Conservation (phyloP, 331 rosid species). For the Quercus phellos region DNA sequence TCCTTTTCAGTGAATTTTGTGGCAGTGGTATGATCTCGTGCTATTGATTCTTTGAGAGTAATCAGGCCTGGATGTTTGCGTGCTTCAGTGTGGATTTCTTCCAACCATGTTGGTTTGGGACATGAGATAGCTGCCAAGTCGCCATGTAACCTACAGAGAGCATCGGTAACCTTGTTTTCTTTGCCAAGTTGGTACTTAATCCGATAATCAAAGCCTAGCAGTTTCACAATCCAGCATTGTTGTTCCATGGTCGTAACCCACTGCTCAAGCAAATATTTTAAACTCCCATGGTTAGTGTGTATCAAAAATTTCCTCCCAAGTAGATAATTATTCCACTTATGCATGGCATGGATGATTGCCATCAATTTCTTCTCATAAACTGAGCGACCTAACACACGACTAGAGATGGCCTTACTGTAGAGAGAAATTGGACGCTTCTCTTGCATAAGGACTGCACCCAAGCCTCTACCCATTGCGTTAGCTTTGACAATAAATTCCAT, state of each 20-base stretch:
- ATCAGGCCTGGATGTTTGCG: background rate
- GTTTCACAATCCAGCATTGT: background rate
- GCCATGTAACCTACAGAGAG: background rate
- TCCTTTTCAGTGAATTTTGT: too few relatives aligned
- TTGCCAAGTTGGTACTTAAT: background rate
- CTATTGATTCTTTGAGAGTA: background rate
- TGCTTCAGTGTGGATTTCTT: background rate
- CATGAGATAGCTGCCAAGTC: too few relatives aligned
- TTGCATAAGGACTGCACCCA: too few relatives aligned
- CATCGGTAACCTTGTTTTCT: background rate
- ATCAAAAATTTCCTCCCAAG: background rate
- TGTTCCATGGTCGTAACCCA: background rate
- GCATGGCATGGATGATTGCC: background rate
- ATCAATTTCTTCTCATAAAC: background rate
- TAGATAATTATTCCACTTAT: background rate
- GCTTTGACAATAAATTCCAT: too few relatives aligned
- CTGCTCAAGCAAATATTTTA: background rate
- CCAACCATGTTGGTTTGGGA: too few relatives aligned
- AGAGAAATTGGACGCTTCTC: too few relatives aligned
- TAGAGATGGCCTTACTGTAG: too few relatives aligned
- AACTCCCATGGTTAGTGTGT: background rate
- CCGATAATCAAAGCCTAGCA: background rate
- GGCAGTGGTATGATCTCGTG: background rate
- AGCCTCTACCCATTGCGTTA: rapidly evolving
- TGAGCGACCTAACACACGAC: background rate